Base-by-base conservation (phyloP, 306 rosid genomes). In the Prunus davidiana region DNA sequence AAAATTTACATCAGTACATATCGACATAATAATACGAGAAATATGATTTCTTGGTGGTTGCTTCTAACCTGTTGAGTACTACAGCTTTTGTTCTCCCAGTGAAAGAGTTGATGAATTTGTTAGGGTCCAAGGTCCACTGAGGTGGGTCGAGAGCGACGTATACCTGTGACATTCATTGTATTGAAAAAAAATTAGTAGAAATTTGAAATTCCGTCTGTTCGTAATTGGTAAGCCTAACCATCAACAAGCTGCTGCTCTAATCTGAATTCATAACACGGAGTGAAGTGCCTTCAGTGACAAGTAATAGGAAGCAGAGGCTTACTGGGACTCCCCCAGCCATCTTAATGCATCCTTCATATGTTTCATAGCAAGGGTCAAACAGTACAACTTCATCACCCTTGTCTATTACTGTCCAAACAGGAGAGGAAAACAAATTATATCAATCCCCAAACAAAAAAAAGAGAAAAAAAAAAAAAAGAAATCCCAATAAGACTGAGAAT, bases 321-420 rank as follows among this genome's bases (percentile, higher is more conserved):
- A 90, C 97, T 5, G 97, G 93, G 61, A 90, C 74, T 71, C 98
- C 98, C 41, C 98, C 90, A 0, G 93, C 96, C 80, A 93, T 69
- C 71, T 83, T 67, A 72, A 93, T 62, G 60, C 89, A 82, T 55
- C 76, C 91, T 81, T 83, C 90, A 51, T 93, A 90, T 9, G 93
- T 82, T 78, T 91, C 96, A 67, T 79, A 91, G 0, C 87, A 83
- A 30, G 96, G 97, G 78, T 91, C 90, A 61, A 91, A 93, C 20
- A 91, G 58, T 54, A 90, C 72, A 76, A 91, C 96, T 79, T 91
- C 90, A 38, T 93, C 98, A 18, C 92, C 98, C 2, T 77, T 85
- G 79, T 91, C 92, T 79, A 93, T 88, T 64, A 85, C 96, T 93
- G 85, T 51, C 55, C n/a, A 82, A 84, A 76, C 71, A 83, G 47